These are phyloP conservation scores for Atractiella rhizophila DNA, from an alignment of 768 basidiomycete genomes.

Conservation along the genomic window DNA sequence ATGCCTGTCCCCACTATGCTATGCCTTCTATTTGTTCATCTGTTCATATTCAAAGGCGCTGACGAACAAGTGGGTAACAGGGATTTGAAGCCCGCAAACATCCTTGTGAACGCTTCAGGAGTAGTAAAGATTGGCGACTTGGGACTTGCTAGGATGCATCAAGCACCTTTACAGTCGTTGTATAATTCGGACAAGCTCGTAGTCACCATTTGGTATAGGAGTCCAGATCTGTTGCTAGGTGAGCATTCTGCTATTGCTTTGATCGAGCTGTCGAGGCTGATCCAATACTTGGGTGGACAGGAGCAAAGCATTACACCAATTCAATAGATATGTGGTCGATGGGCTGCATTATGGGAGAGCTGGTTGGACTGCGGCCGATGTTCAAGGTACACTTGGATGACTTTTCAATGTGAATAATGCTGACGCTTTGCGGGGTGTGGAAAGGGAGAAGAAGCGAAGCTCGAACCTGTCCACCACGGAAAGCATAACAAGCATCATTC, in stretches of 20 bases:
- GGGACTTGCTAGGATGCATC: conserved; percentile 71
- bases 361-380: conserved; percentile 76
- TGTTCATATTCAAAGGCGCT: no score
- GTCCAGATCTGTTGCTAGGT: conserved; percentile 87
- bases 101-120: conserved; percentile 68
- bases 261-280: no score
- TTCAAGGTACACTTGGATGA: conserved; percentile 51
- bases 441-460: conserved; percentile 76
- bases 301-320: conserved; percentile 89
- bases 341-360: conserved; percentile 88
- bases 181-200: conserved; percentile 93
- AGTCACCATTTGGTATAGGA: conserved; percentile 98
- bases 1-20: no score
- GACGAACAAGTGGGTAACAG: no score
- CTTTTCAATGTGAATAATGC: neutral
- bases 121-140: conserved; percentile 96
- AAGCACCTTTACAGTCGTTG: conserved; percentile 70
- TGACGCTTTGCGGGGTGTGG: neutral
- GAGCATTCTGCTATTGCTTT: no score
- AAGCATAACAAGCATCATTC: conserved; percentile 39
- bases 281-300: no score
- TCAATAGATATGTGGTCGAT: conserved; percentile 91
- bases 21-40: no score
- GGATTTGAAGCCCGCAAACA: conserved; percentile 94
- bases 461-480: conserved; percentile 33